Conservation (phyloP, 1,284 basidiomycete genomes). For the Marasmius tenuissimus region DNA sequence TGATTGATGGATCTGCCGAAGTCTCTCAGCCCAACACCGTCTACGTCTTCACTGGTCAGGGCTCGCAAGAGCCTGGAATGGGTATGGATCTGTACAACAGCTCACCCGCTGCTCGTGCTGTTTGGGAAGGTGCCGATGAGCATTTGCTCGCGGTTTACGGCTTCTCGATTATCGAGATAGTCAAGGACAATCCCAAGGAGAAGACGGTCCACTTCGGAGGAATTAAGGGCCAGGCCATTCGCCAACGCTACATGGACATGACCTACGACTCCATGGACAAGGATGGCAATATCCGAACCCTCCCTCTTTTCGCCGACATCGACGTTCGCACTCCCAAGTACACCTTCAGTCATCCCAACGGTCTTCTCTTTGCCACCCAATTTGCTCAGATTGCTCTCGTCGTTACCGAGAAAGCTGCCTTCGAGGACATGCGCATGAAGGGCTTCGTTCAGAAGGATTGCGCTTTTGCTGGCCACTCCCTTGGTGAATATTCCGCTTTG, state of each 20-base stretch:
- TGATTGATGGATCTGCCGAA: conserved; percentile 90
- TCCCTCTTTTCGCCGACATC: conserved; percentile 93
- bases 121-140: conserved; percentile 95
- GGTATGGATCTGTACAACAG: conserved; percentile 97
- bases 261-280: conserved; percentile 96
- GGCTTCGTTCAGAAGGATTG: conserved; percentile 92
- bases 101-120: conserved; percentile 91
- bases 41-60: conserved; percentile 98
- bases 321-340: conserved; percentile 91
- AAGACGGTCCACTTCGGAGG: conserved; percentile 99
- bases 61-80: conserved; percentile 98
- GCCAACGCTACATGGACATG: conserved; percentile 99
- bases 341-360: conserved; percentile 95
- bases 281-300: conserved; percentile 91
- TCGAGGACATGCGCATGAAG: conserved; percentile 96
- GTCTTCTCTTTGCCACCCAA: conserved; percentile 95
- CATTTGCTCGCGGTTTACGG: conserved; percentile 94
- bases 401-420: conserved; percentile 96
- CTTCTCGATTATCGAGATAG: conserved; percentile 98
- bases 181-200: conserved; percentile 95
- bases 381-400: conserved; percentile 98
- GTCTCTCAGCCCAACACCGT: conserved; percentile 91
- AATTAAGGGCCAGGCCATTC: conserved; percentile 96
- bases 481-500: conserved; percentile 97
- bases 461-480: conserved; percentile 95